Conservation (phyloP, 1,284 basidiomycete species). For the Moesziomyces sp. region DNA sequence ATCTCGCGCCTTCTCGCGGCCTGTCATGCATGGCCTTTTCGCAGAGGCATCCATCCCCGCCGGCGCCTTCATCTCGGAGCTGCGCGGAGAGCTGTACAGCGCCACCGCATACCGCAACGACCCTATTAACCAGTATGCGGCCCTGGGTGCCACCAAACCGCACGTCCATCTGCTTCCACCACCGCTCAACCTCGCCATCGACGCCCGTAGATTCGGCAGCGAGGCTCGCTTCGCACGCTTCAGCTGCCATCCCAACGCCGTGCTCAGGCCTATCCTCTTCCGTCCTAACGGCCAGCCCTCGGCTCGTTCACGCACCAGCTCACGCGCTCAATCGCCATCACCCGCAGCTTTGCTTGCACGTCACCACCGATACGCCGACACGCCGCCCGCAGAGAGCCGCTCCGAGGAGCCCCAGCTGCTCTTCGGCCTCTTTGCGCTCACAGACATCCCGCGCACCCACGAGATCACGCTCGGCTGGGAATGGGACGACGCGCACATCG, state of each 20-base stretch:
- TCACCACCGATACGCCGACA: constrained; percentile 45
- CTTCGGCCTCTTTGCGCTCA: constrained; percentile 85
- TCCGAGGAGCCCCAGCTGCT: constrained; percentile 72
- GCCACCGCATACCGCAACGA: constrained; percentile 68
- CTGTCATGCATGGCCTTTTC: constrained; percentile 69
- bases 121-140: constrained; percentile 72
- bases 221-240: constrained; percentile 81
- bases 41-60: constrained; percentile 66
- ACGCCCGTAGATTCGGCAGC: constrained; percentile 81
- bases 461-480: constrained; percentile 94
- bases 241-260: constrained; percentile 89
- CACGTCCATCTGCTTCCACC: constrained; percentile 84
- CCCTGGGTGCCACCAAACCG: constrained; percentile 72
- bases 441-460: constrained; percentile 81
- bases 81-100: constrained; percentile 66
- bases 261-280: constrained; percentile 81
- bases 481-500: constrained; percentile 91
- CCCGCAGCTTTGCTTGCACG: constrained; percentile 12
- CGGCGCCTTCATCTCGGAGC: constrained; percentile 68
- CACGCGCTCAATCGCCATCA: constrained; percentile 30
- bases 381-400: constrained; percentile 24
- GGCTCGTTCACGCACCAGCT: constrained; percentile 33
- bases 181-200: constrained; percentile 83
- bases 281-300: constrained; percentile 38
- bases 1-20: constrained; percentile 67